Evolutionary conservation across 2,329 filamentous ascomycete species (phyloP).

Genomic region (Clonostachys solani): DNA sequence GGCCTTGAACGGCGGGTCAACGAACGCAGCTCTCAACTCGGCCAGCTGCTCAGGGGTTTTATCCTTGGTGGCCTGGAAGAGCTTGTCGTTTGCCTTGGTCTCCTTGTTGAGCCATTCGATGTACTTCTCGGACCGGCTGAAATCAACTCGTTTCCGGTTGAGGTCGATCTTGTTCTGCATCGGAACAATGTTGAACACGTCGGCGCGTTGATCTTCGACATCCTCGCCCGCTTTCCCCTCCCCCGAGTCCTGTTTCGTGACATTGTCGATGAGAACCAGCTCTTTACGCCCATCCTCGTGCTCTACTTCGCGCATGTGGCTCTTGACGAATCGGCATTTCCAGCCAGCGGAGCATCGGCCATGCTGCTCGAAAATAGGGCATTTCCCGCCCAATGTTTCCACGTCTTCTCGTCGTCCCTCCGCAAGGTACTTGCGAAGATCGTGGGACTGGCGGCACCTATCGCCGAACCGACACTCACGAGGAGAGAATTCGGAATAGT

Average conservation of each 20-base stretch:
- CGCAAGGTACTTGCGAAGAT: constrained; percentile 79
- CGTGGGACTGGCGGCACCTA: constrained; percentile 76
- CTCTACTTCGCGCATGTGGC: constrained; percentile 79
- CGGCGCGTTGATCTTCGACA: constrained; percentile 51
- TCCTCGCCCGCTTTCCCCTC: constrained; percentile 25
- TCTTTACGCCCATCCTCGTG: constrained; percentile 79
- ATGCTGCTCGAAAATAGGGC: constrained; percentile 73
- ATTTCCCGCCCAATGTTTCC: constrained; percentile 69
- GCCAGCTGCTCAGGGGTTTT: constrained; percentile 41
- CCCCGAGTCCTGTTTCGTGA: constrained; percentile 5
- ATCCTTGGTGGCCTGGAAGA: constrained; percentile 34
- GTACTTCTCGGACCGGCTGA: constrained; percentile 72
- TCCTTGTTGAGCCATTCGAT: constrained; percentile 73
- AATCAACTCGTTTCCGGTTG: constrained; percentile 65
- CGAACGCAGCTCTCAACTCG: constrained; percentile 74
- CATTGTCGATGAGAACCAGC: constrained; percentile 60
- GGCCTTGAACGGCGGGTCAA: constrained; percentile 82
- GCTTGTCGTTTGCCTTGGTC: constrained; percentile 28
- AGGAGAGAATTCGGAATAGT: constrained; percentile 77
- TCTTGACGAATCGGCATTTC: constrained; percentile 89
- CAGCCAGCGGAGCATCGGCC: constrained; percentile 81
- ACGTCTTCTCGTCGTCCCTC: constrained; percentile 80
- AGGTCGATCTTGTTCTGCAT: constrained; percentile 70
- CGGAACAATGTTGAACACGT: constrained; percentile 71
- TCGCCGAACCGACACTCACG: constrained; percentile 72